These are phyloP conservation scores for Syncephalastrum racemosum DNA, from an alignment of 371 early-diverging fungal genomes.

Conservation along the genomic window DNA sequence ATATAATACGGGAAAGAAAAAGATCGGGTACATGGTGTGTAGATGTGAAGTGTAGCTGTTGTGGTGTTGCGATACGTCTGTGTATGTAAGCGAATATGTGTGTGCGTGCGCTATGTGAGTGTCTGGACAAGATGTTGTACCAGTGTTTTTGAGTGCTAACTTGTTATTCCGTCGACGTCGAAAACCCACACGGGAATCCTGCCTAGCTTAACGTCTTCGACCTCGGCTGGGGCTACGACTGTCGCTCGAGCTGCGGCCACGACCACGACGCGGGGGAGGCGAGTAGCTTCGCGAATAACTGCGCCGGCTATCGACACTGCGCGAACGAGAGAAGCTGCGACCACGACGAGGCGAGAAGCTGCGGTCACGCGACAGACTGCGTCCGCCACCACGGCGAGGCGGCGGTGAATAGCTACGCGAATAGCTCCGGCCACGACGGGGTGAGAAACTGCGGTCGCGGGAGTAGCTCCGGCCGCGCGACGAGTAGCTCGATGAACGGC, in stretches of 20 bases:
- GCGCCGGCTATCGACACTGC: slow-evolving; percentile 8
- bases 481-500: slow-evolving; percentile 23
- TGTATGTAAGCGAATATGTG: too few species aligned
- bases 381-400: slow-evolving; percentile 8
- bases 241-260: slow-evolving; percentile 17
- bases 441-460: slow-evolving; percentile 34
- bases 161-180: too few species aligned
- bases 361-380: slow-evolving; percentile 9
- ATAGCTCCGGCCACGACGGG: slow-evolving; percentile 23
- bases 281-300: slow-evolving; percentile 21
- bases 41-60: too few species aligned
- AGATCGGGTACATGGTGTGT: too few species aligned
- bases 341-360: slow-evolving; percentile 19
- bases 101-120: too few species aligned
- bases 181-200: too few species aligned
- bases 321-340: slow-evolving; percentile 7
- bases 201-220: slow-evolving; percentile 14
- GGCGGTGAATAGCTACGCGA: slow-evolving; percentile 12
- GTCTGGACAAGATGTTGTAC: too few species aligned
- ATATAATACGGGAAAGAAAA: too few species aligned
- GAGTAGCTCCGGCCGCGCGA: slow-evolving; percentile 38
- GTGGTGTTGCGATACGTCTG: too few species aligned
- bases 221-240: slow-evolving; percentile 20
- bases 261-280: slow-evolving; percentile 20
- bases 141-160: too few species aligned